Conservation (phyloP, 768 basidiomycete genomes). For the Rhodotorula sphaerocarpa region DNA sequence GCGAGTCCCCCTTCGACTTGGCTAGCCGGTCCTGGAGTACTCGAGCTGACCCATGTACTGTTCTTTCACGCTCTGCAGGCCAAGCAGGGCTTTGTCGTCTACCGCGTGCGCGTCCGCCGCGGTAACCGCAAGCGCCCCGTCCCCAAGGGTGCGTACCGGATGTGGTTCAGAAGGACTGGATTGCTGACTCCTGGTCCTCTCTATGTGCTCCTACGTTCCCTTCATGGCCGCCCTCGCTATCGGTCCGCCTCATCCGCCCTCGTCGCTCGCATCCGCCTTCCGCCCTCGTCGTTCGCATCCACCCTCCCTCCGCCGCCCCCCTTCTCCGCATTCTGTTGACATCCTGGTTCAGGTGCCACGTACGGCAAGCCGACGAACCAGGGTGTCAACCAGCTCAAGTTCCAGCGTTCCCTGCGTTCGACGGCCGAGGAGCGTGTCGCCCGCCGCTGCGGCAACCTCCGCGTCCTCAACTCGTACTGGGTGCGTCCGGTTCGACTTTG, state of each 20-base stretch:
- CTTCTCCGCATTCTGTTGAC: too few species aligned
- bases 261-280: too few species aligned
- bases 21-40: background rate
- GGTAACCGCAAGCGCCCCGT: constrained; percentile 99
- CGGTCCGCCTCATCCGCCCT: too few species aligned
- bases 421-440: constrained; percentile 98
- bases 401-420: constrained; percentile 82
- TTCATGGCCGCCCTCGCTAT: too few species aligned
- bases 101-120: constrained; percentile 91
- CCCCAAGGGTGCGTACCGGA: constrained; percentile 66
- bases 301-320: too few species aligned
- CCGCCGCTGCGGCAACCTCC: constrained; percentile 86
- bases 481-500: too few species aligned
- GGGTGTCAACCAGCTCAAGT: constrained; percentile 99
- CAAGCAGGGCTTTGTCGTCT: constrained; percentile 98
- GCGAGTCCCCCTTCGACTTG: constrained; percentile 2
- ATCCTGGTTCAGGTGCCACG: constrained; percentile 93
- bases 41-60: constrained; percentile 15
- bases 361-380: constrained; percentile 98
- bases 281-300: too few species aligned
- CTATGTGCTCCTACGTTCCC: background rate
- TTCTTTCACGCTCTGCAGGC: constrained; percentile 46
- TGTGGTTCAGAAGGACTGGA: too few species aligned
- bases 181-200: background rate
- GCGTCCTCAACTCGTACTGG: constrained; percentile 99